Percentiles rank a stretch among this genome's conserved stretches.
These are phyloP conservation scores for Geranium incanum DNA, from an alignment of 441 rosid species.

Conservation along the genomic window DNA sequence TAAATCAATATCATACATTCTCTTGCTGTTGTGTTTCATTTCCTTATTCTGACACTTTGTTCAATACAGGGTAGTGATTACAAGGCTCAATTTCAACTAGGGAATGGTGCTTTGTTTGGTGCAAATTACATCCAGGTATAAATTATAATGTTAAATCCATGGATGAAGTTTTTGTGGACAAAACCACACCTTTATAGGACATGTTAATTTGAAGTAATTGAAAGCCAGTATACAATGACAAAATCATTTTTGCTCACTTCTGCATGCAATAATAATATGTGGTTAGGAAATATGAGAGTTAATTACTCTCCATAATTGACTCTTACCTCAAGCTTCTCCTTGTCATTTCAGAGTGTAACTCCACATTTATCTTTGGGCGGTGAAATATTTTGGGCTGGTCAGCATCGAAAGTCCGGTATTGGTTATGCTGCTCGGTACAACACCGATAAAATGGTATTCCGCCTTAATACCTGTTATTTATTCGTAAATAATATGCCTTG, in stretches of 20 bases:
- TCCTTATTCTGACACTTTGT: not conserved
- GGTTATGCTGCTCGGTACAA: constrained; percentile 93
- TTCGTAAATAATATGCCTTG: not conserved
- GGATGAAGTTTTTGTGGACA: not conserved
- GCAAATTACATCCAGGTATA: constrained; percentile 88
- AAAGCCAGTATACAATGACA: not conserved
- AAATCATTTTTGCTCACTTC: not conserved
- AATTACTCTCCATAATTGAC: not conserved
- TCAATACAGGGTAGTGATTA: constrained; percentile 63
- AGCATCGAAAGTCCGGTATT: constrained; percentile 83
- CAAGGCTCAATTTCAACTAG: constrained; percentile 74
- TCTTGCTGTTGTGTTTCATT: not conserved
- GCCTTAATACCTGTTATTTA: not conserved
- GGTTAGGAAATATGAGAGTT: not conserved
- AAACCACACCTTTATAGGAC: not conserved
- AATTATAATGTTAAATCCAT: not conserved
- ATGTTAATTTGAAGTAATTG: not conserved
- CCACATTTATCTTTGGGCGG: constrained; percentile 71
- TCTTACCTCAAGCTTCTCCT: not conserved
- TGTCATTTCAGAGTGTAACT: constrained; percentile 58
- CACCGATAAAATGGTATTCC: constrained; percentile 78
- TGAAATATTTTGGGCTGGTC: constrained; percentile 96
- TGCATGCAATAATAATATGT: too few species aligned
- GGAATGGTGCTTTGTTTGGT: constrained; percentile 76
- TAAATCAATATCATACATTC: not conserved